These are phyloP conservation scores for Curvularia sp. DNA, from an alignment of 2,329 filamentous ascomycete species.

Conservation along the genomic window DNA sequence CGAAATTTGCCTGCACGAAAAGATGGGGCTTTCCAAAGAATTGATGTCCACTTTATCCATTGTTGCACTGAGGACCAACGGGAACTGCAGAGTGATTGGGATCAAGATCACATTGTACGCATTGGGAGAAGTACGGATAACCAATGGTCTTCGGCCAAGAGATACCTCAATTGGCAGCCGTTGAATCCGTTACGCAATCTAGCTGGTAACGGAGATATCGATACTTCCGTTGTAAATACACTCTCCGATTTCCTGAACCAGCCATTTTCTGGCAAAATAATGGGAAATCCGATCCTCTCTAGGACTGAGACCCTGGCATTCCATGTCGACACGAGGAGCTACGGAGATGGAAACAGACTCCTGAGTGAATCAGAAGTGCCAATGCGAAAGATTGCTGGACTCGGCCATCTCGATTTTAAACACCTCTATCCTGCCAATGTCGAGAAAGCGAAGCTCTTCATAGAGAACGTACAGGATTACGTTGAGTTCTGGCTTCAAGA, in stretches of 20 bases:
- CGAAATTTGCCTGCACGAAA: slow-evolving; percentile 13
- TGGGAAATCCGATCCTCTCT: background rate
- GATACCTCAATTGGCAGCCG: background rate
- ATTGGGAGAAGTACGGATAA: background rate
- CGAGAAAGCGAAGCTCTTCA: background rate
- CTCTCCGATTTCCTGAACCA: background rate
- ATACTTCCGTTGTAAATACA: background rate
- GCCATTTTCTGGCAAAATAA: background rate
- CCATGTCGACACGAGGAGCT: slow-evolving; percentile 16
- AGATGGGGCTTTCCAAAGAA: slow-evolving; percentile 3
- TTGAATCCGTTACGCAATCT: background rate
- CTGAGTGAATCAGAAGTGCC: slow-evolving; percentile 19
- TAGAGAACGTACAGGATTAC: background rate
- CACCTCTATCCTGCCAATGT: slow-evolving; percentile 15
- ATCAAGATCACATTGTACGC: background rate
- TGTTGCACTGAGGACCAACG: slow-evolving; percentile 20
- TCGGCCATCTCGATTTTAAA: slow-evolving; percentile 20
- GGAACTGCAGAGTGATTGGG: background rate
- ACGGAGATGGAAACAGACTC: slow-evolving; percentile 9
- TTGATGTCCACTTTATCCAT: slow-evolving; percentile 19
- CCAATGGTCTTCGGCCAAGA: background rate
- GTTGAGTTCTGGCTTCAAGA: background rate
- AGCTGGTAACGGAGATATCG: background rate
- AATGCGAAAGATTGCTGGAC: slow-evolving; percentile 17
- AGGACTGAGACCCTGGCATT: slow-evolving; percentile 12